Conservation (phyloP, 208 protist species). For the Acanthamoeba castellanii region DNA sequence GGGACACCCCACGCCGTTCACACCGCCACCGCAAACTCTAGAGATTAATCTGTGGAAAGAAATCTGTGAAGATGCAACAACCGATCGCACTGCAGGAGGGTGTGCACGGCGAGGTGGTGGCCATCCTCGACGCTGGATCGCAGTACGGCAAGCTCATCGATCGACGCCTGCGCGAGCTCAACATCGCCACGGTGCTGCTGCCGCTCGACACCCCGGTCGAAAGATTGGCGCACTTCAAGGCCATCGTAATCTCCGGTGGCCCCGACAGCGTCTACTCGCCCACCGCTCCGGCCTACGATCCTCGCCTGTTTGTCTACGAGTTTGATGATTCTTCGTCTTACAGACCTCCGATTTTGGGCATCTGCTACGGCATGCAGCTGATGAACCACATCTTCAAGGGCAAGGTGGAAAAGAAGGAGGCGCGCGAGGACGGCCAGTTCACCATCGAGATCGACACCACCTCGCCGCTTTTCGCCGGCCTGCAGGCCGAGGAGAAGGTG, state of each 20-base stretch:
- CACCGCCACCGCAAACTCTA: neutral
- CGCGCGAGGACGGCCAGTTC: conserved; percentile 97
- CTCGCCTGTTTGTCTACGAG: conserved; percentile 87
- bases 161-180: conserved; percentile 95
- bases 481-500: conserved; percentile 86
- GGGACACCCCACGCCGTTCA: too few relatives aligned
- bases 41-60: neutral
- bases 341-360: conserved; percentile 95
- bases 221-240: conserved; percentile 46
- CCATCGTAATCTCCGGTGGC: conserved; percentile 80
- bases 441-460: conserved; percentile 82
- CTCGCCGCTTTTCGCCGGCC: conserved; percentile 88
- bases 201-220: conserved; percentile 90
- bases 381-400: conserved; percentile 93
- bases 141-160: conserved; percentile 98
- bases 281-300: conserved; percentile 92
- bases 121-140: conserved; percentile 96
- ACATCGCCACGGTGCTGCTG: conserved; percentile 94
- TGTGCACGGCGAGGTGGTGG: conserved; percentile 83
- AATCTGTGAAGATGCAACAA: neutral
- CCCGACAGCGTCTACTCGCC: conserved; percentile 85
- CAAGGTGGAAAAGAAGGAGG: conserved; percentile 90
- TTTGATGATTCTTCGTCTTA: conserved; percentile 54
- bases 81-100: neutral
- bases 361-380: conserved; percentile 99